Conservation (phyloP, 164 flowering plant genomes). For the Umbilicus rupestris region DNA sequence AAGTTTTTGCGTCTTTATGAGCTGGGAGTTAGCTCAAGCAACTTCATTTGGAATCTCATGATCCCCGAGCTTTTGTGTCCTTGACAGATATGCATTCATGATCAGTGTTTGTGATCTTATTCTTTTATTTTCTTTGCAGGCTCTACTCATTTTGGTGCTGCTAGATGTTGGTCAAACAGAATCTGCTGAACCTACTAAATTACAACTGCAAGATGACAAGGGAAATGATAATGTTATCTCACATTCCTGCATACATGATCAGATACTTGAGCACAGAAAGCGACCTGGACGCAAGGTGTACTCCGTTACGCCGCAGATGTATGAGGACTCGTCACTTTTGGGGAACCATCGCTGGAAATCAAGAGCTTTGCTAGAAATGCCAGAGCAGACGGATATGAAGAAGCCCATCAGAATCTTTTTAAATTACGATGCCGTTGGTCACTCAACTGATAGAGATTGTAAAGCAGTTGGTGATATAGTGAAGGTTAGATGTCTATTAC, state of each 20-base stretch:
- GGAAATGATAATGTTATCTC: constrained; percentile 35
- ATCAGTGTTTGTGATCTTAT: not conserved
- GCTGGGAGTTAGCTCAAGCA: not conserved
- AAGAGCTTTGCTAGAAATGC: constrained; percentile 56
- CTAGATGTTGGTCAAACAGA: constrained; percentile 29
- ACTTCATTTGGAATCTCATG: not conserved
- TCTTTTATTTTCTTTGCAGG: constrained; percentile 24
- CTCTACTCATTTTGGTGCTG: constrained; percentile 36
- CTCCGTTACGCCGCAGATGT: constrained; percentile 85
- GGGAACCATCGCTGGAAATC: constrained; percentile 40
- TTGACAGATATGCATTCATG: too few species aligned
- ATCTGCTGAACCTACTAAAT: not conserved
- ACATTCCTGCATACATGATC: constrained; percentile 98
- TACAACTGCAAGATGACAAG: constrained; percentile 28
- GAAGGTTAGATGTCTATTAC: constrained; percentile 38
- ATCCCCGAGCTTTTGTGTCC: too few species aligned
- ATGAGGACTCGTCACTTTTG: constrained; percentile 31
- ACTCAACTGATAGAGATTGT: constrained; percentile 92
- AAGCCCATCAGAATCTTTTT: constrained; percentile 86
- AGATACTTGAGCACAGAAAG: constrained; percentile 76
- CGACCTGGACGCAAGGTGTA: constrained; percentile 78
- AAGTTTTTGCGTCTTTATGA: not conserved
- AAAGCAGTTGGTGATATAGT: constrained; percentile 73
- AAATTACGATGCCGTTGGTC: constrained; percentile 98
- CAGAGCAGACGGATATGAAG: constrained; percentile 27